Conservation (phyloP, 148 eudicot genomes). For the Spergularia marina region DNA sequence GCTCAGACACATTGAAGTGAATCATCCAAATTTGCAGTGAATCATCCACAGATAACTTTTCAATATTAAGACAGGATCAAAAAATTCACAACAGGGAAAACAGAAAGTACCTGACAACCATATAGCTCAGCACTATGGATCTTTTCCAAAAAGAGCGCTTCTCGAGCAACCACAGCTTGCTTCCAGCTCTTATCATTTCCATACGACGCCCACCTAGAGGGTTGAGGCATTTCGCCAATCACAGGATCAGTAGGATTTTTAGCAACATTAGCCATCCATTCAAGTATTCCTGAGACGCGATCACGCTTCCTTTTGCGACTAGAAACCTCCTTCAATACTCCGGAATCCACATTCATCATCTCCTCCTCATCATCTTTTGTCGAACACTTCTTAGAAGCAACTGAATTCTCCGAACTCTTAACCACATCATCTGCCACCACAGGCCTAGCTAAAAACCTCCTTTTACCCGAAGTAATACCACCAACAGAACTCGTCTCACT, state of each 20-base stretch:
- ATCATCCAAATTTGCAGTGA: too few relatives aligned
- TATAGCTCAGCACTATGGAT: conserved; percentile 36
- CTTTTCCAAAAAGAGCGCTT: conserved; percentile 46
- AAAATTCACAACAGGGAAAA: conserved; percentile 1
- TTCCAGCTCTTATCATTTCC: conserved; percentile 59
- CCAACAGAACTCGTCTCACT: conserved; percentile 30
- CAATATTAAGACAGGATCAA: not conserved
- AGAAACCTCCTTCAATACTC: conserved; percentile 23
- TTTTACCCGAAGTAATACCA: conserved; percentile 20
- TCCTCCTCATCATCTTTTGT: conserved; percentile 22
- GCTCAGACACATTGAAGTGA: not conserved
- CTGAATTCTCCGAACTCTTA: conserved; percentile 26
- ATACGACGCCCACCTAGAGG: conserved; percentile 52
- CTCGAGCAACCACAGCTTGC: conserved; percentile 58
- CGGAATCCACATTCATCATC: conserved; percentile 25
- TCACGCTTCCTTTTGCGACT: conserved; percentile 54
- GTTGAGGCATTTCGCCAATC: conserved; percentile 58
- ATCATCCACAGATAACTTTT: not conserved
- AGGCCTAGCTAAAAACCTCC: conserved; percentile 18
- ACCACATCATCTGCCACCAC: conserved; percentile 20
- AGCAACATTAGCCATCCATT: conserved; percentile 60
- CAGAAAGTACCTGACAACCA: conserved; percentile 43
- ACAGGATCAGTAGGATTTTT: conserved; percentile 62
- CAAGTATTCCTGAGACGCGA: conserved; percentile 32
- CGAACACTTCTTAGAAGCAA: conserved; percentile 22